These are phyloP conservation scores for Macrophomina tecta DNA, from an alignment of 2,329 filamentous ascomycete genomes.

Conservation along the genomic window DNA sequence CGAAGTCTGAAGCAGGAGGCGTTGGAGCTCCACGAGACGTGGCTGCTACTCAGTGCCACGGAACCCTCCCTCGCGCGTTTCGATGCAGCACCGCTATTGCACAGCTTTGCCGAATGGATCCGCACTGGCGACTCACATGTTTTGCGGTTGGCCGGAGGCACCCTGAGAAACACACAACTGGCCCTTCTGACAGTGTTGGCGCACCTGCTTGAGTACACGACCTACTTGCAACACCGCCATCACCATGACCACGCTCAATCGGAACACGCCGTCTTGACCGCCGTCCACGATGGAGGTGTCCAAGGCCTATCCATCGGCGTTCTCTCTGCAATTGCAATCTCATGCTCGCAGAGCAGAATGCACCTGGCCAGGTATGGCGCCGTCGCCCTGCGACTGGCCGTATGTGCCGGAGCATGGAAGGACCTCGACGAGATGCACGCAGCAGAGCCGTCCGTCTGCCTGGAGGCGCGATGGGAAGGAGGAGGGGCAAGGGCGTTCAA, in stretches of 20 bases:
- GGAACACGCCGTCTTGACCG: neutral
- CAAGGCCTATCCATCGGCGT: neutral
- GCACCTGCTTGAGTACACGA: neutral
- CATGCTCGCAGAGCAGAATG: neutral
- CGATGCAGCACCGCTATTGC: neutral
- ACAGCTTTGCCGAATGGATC: neutral
- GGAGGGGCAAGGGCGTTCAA: neutral
- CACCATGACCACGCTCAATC: neutral
- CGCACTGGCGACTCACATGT: neutral
- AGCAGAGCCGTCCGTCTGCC: slow-evolving; percentile 5
- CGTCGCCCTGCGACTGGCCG: slow-evolving; percentile 21
- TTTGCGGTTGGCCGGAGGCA: neutral
- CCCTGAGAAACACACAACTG: neutral
- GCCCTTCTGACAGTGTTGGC: neutral
- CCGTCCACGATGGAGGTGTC: neutral
- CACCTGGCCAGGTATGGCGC: neutral
- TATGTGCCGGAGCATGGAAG: slow-evolving; percentile 25
- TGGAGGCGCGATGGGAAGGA: neutral
- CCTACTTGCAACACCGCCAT: neutral
- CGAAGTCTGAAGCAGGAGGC: neutral
- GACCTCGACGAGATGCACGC: slow-evolving; percentile 20
- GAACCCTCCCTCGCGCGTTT: neutral
- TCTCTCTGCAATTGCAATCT: neutral
- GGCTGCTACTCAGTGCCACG: neutral
- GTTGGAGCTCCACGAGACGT: neutral